A percentile compares a stretch with the other conserved stretches of the same genome.
These are phyloP conservation scores for Apiospora aurea DNA, from an alignment of 2,329 filamentous ascomycete species.

Conservation along the genomic window DNA sequence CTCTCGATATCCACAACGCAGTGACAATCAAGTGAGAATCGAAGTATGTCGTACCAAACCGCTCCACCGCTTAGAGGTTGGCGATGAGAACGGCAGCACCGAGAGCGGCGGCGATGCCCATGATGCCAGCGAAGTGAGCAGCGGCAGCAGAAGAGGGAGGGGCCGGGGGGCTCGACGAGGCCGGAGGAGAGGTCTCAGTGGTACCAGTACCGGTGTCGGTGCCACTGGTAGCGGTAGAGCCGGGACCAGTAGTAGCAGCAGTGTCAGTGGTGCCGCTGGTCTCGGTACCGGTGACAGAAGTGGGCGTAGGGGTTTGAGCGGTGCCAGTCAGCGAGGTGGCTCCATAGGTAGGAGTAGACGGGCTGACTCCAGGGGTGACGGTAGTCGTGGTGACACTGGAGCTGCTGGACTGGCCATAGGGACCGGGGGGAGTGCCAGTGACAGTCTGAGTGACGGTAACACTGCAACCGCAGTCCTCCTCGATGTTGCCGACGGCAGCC, in stretches of 20 bases:
- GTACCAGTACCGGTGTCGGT: conserved; percentile 26
- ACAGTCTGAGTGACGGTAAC: conserved; percentile 35
- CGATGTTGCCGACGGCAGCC: conserved; percentile 20
- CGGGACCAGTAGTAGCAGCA: conserved; percentile 23
- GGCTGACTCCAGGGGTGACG: not conserved
- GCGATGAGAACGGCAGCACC: conserved; percentile 23
- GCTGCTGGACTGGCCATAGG: conserved; percentile 14
- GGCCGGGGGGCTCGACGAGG: conserved; percentile 27
- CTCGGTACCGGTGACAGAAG: conserved; percentile 24
- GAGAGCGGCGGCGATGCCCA: conserved; percentile 29
- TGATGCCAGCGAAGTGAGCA: conserved; percentile 28
- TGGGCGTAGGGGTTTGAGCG: conserved; percentile 22
- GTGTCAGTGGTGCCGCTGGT: not conserved
- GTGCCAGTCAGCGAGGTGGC: conserved; percentile 7
- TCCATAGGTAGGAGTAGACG: not conserved
- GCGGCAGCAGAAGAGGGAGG: conserved; percentile 26
- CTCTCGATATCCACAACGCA: not conserved
- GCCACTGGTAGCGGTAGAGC: conserved; percentile 12
- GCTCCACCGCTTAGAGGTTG: conserved; percentile 27
- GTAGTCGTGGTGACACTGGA: not conserved
- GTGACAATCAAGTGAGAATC: not conserved
- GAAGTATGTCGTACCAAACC: conserved; percentile 4
- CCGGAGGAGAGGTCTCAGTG: conserved; percentile 22
- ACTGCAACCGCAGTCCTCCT: conserved; percentile 33
- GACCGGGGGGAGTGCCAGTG: conserved; percentile 28